phyloP scores from a whole-genome alignment of 345 rosid genomes.

The Aquilaria sinensis region DNA sequence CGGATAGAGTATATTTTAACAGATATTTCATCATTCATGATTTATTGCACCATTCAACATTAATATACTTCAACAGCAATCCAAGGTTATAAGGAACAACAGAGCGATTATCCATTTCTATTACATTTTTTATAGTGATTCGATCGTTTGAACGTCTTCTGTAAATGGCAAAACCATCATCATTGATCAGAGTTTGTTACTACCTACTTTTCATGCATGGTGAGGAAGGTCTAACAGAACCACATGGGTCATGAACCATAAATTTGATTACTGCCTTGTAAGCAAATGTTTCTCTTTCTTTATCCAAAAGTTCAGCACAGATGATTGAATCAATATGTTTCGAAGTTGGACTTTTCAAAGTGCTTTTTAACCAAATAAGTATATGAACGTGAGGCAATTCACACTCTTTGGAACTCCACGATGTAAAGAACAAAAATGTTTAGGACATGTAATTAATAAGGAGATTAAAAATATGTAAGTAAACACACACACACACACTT shows the following conservation, averaged over 20 bases:
- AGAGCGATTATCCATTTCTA: too few relatives aligned
- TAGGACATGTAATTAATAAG: too few relatives aligned
- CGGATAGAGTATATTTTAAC: too few relatives aligned
- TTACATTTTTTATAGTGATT: too few relatives aligned
- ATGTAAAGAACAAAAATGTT: neutral
- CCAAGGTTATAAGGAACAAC: too few relatives aligned
- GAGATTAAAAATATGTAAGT: too few relatives aligned
- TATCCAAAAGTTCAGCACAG: neutral
- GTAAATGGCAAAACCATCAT: neutral
- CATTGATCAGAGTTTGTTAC: neutral
- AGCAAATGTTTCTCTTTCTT: neutral
- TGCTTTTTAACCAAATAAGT: neutral
- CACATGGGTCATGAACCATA: neutral
- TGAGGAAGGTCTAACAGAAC: neutral
- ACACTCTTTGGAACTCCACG: neutral
- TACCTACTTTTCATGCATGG: neutral
- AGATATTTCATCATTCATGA: neutral
- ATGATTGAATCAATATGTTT: neutral
- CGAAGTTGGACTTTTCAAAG: neutral
- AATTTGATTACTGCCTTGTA: neutral
- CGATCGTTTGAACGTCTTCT: neutral
- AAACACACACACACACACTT: too few relatives aligned
- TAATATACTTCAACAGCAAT: too few relatives aligned
- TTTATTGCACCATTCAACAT: too few relatives aligned
- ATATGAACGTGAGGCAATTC: neutral